Evolutionary conservation across 2,329 filamentous ascomycete species (phyloP).

Genomic region (Aspergillus eucalypticola): DNA sequence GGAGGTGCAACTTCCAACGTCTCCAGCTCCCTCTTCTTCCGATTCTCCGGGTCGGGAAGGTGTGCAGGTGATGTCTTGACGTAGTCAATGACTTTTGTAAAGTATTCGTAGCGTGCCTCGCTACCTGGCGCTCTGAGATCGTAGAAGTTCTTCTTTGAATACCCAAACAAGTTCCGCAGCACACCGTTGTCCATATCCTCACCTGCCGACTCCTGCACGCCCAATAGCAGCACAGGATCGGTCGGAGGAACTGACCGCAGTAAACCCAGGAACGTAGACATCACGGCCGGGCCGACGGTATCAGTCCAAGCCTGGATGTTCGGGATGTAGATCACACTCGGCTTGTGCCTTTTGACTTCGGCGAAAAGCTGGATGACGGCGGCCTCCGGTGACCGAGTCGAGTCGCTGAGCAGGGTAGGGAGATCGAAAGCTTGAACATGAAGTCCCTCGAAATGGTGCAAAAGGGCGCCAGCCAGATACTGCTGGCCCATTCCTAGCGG

Average conservation of each 20-base stretch:
- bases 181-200: conserved; percentile 64
- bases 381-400: conserved; percentile 77
- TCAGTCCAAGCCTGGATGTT: conserved; percentile 85
- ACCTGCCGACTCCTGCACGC: conserved; percentile 72
- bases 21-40: conserved; percentile 83
- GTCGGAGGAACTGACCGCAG: conserved; percentile 81
- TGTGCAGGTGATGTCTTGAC: conserved; percentile 77
- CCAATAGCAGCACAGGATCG: conserved; percentile 84
- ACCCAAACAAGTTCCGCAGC: conserved; percentile 79
- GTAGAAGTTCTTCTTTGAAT: conserved; percentile 75
- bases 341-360: conserved; percentile 91
- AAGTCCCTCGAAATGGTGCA: conserved; percentile 89
- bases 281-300: conserved; percentile 62
- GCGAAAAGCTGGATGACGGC: conserved; percentile 87
- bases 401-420: conserved; percentile 80
- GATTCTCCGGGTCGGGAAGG: conserved; percentile 81
- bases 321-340: conserved; percentile 92
- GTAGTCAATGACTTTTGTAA: conserved; percentile 71
- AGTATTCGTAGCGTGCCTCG: conserved; percentile 72
- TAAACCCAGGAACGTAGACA: conserved; percentile 81
- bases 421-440: conserved; percentile 95
- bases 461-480: conserved; percentile 79
- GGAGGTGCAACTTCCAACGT: conserved; percentile 73
- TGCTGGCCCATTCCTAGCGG: conserved; percentile 86
- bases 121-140: conserved; percentile 67